phyloP scores from a whole-genome alignment of 257 asterid genomes.

The Osmanthus fragrans region DNA sequence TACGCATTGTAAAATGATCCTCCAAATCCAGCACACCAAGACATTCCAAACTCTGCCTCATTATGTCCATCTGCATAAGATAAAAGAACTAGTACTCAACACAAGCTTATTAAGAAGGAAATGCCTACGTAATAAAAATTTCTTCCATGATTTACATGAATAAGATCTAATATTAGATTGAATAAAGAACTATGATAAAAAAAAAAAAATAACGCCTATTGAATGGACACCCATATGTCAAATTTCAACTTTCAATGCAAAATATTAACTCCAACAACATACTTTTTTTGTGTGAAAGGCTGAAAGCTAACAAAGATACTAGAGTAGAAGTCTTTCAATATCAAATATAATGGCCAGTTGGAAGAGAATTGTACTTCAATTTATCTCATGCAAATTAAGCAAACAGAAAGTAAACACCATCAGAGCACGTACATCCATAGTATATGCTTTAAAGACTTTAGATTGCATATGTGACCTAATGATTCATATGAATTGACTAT shows the following conservation, averaged over 20 bases:
- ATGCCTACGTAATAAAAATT: background rate
- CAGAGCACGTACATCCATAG: background rate
- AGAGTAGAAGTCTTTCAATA: background rate
- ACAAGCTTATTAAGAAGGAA: background rate
- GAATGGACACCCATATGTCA: background rate
- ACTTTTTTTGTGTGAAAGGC: background rate
- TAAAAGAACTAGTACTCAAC: background rate
- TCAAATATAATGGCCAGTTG: background rate
- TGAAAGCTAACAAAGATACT: background rate
- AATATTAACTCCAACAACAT: background rate
- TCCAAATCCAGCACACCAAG: constrained; percentile 98
- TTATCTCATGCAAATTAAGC: background rate
- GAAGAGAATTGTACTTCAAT: background rate
- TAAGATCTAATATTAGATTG: background rate
- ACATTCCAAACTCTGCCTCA: constrained; percentile 98
- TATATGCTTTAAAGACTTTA: background rate
- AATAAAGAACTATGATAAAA: background rate
- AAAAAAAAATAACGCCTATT: background rate
- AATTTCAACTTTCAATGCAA: background rate
- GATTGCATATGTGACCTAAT: background rate
- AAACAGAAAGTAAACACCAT: background rate
- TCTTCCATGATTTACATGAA: background rate
- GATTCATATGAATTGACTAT: background rate
- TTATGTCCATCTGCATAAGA: constrained; percentile 71
- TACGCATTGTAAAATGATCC: constrained; percentile 79